These are phyloP conservation scores for Byssothecium circinans DNA, from an alignment of 2,329 filamentous ascomycete genomes.

Conservation along the genomic window DNA sequence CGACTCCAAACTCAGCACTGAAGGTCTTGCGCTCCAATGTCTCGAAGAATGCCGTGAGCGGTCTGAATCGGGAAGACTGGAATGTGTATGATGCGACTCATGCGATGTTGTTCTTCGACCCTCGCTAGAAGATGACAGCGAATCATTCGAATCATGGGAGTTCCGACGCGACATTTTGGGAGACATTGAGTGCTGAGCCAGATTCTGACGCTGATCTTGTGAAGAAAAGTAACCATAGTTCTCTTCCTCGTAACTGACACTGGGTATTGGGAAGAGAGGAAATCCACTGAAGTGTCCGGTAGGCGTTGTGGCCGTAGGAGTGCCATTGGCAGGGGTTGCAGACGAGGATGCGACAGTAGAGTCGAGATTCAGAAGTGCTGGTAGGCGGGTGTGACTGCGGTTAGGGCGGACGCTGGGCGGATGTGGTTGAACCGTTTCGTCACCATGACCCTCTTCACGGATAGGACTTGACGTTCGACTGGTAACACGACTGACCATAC, in stretches of 20 bases:
- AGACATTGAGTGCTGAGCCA: slow-evolving; percentile 6
- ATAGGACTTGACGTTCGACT: slow-evolving; percentile 19
- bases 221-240: neutral
- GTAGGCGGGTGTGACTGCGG: neutral
- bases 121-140: slow-evolving; percentile 2
- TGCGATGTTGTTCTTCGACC: neutral
- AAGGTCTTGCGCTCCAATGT: slow-evolving; percentile 13
- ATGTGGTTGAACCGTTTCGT: neutral
- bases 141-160: slow-evolving; percentile 14
- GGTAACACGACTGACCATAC: slow-evolving; percentile 10
- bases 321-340: slow-evolving; percentile 3
- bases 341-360: slow-evolving; percentile 7
- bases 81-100: neutral
- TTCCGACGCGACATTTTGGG: slow-evolving; percentile 12
- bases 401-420: neutral
- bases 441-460: slow-evolving; percentile 6
- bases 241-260: slow-evolving; percentile 3
- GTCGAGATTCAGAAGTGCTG: slow-evolving; percentile 8
- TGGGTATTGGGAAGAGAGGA: slow-evolving; percentile 14
- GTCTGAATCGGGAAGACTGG: neutral
- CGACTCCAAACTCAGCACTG: slow-evolving; percentile 55
- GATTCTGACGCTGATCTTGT: slow-evolving; percentile 4
- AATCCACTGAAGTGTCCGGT: slow-evolving; percentile 8
- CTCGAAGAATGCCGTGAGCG: neutral
- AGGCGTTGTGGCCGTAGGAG: slow-evolving; percentile 5